Evolutionary conservation across 768 basidiomycete genomes (phyloP).

Genomic region (Mycena leptocephala): DNA sequence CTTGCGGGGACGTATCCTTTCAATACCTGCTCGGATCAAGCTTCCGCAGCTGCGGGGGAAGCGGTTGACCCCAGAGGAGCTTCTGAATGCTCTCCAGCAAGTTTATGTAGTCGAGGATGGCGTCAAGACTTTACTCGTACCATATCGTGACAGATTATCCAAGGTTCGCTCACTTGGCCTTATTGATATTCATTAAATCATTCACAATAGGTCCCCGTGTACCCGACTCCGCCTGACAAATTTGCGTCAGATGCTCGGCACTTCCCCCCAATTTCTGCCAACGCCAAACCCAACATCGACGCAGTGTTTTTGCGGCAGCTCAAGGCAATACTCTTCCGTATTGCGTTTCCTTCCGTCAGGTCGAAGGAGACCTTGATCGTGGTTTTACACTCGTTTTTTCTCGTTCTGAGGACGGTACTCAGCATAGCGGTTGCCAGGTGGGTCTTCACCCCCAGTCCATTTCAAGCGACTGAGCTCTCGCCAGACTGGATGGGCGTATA

Average conservation of each 20-base stretch:
- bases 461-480: background rate
- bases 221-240: conserved; percentile 65
- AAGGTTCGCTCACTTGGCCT: conserved; percentile 64
- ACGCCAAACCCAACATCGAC: conserved; percentile 78
- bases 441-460: background rate
- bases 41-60: conserved; percentile 46
- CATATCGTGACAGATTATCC: conserved; percentile 74
- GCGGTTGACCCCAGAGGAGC: conserved; percentile 56
- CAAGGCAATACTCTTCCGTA: conserved; percentile 77
- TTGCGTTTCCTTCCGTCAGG: conserved; percentile 76
- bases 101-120: conserved; percentile 78
- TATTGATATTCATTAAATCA: background rate
- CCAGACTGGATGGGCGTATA: conserved; percentile 87
- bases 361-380: conserved; percentile 85
- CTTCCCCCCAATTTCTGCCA: conserved; percentile 73
- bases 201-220: conserved; percentile 56
- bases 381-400: conserved; percentile 85
- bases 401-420: conserved; percentile 89
- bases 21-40: conserved; percentile 50
- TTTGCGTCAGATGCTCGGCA: conserved; percentile 68
- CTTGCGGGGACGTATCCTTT: conserved; percentile 62
- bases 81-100: conserved; percentile 68
- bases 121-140: conserved; percentile 76
- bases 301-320: conserved; percentile 81
- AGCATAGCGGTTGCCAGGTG: conserved; percentile 85